These are phyloP conservation scores for Boletus rubescentipes DNA, from an alignment of 768 basidiomycete genomes.

Conservation along the genomic window DNA sequence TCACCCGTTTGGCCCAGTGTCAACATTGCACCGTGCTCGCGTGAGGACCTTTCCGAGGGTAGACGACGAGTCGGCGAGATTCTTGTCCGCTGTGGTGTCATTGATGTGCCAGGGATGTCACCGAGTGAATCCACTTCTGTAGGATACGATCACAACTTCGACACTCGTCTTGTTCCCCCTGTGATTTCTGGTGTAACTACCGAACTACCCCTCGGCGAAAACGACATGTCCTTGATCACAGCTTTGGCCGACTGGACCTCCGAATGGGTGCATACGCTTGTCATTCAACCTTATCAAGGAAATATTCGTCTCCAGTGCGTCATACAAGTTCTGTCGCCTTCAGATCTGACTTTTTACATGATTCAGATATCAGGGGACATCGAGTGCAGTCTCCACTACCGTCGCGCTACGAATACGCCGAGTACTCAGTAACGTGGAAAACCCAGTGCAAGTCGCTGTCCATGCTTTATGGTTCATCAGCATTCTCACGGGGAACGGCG, in stretches of 20 bases:
- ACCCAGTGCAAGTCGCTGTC: conserved; percentile 29
- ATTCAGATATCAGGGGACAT: conserved; percentile 19
- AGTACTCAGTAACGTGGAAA: conserved; percentile 21
- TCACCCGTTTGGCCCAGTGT: not conserved
- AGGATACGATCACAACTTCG: not conserved
- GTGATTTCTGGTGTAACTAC: not conserved
- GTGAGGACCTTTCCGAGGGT: conserved; percentile 15
- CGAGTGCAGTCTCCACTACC: conserved; percentile 3
- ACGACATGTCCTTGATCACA: conserved; percentile 4
- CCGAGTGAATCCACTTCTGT: not conserved
- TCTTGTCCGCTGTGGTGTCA: conserved; percentile 22
- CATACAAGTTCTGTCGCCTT: not conserved
- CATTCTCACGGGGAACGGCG: conserved; percentile 20
- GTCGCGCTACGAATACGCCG: conserved; percentile 21
- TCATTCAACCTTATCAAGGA: conserved; percentile 22
- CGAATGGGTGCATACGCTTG: conserved; percentile 25
- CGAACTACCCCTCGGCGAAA: not conserved
- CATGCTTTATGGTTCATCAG: conserved; percentile 36
- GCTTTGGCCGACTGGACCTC: conserved; percentile 27
- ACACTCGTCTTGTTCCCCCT: not conserved
- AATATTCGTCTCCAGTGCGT: conserved; percentile 24
- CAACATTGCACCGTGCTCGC: not conserved
- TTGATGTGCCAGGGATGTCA: conserved; percentile 2
- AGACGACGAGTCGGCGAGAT: conserved; percentile 19
- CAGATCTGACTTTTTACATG: not conserved